Conservation (phyloP, 176 grass and related monocot genomes). For the Aegilops longissima region DNA sequence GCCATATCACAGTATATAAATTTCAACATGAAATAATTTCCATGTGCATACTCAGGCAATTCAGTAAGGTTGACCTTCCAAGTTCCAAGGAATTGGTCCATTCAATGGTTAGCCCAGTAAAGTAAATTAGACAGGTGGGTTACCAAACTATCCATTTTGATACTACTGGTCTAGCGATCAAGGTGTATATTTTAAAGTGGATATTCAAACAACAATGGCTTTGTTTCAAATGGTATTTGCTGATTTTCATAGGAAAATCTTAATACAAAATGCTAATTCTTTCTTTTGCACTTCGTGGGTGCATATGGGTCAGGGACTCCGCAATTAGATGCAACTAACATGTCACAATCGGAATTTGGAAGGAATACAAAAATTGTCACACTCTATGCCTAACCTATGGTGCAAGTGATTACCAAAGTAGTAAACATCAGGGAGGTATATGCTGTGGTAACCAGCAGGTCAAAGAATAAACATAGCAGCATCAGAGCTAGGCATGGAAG, state of each 20-base stretch:
- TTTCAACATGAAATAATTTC: neutral
- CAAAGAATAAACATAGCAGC: neutral
- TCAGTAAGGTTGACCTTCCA: neutral
- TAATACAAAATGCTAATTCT: neutral
- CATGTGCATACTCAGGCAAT: neutral
- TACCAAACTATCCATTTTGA: neutral
- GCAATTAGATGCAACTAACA: neutral
- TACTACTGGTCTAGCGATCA: neutral
- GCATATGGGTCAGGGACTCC: neutral
- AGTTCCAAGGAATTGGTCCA: neutral
- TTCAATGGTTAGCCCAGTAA: conserved; percentile 7
- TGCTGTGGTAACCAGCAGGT: neutral
- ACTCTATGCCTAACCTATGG: neutral
- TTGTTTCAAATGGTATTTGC: neutral
- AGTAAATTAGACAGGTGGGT: neutral
- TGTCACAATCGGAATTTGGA: neutral
- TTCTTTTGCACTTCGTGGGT: neutral
- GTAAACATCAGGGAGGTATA: neutral
- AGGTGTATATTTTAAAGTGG: neutral
- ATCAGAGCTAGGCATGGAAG: neutral
- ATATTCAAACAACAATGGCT: conserved; percentile 8
- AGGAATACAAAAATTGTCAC: neutral
- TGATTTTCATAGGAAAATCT: neutral
- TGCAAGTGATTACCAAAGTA: conserved; percentile 11
- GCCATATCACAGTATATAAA: neutral